Conservation (phyloP, 2,329 filamentous ascomycete genomes). For the Torrubiella hemipterigena region DNA sequence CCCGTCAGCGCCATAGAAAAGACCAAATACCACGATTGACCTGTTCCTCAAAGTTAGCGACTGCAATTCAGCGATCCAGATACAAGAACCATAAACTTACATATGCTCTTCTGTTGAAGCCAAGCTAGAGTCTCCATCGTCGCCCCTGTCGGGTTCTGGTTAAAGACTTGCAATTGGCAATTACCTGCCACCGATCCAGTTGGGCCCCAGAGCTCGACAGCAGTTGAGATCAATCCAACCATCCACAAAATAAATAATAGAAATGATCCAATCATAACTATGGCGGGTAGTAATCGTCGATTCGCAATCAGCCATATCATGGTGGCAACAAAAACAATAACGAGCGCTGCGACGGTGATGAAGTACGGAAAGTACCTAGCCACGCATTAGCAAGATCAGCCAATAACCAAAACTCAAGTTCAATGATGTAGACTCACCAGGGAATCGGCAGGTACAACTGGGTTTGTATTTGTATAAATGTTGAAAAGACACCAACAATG, state of each 20-base stretch:
- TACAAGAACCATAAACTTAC: too few relatives aligned
- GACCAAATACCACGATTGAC: constrained; percentile 51
- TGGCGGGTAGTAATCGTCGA: constrained; percentile 46
- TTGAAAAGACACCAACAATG: constrained; percentile 49
- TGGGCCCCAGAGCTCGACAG: constrained; percentile 54
- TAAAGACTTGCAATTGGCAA: constrained; percentile 47
- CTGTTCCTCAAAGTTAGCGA: constrained; percentile 19
- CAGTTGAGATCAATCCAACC: constrained; percentile 49
- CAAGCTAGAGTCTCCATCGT: constrained; percentile 46
- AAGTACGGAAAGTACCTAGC: constrained; percentile 57
- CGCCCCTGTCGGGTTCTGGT: constrained; percentile 34
- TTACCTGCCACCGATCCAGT: constrained; percentile 44
- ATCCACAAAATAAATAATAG: constrained; percentile 58
- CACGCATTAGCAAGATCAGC: not conserved
- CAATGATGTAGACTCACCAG: too few relatives aligned
- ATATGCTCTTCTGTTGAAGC: constrained; percentile 52
- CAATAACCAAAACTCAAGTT: too few relatives aligned
- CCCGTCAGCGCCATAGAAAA: constrained; percentile 53
- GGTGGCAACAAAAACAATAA: constrained; percentile 53
- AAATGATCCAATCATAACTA: constrained; percentile 53
- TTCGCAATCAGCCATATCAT: constrained; percentile 52
- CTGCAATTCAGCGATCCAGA: too few relatives aligned
- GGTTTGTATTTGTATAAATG: constrained; percentile 46
- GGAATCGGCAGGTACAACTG: constrained; percentile 42
- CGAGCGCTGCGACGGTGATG: constrained; percentile 45